These are phyloP conservation scores for Phytophthora fragariaefolia DNA, from an alignment of 352 stramenopile genomes.

Conservation along the genomic window DNA sequence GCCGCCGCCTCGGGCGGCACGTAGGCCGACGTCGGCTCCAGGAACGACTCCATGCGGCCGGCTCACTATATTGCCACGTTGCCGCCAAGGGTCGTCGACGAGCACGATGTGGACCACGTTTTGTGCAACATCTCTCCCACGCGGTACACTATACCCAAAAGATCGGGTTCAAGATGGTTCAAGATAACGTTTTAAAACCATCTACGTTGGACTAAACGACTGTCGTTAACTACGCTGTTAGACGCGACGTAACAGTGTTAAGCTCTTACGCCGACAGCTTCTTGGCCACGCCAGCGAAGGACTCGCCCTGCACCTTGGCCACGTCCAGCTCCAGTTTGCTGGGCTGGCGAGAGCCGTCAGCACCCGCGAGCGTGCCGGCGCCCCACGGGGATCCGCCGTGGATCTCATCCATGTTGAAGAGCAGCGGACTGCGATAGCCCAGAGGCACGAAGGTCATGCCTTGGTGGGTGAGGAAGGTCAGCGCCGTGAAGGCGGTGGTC, in stretches of 20 bases:
- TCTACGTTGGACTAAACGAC: too few relatives aligned
- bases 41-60: constrained; percentile 44
- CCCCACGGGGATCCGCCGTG: constrained; percentile 86
- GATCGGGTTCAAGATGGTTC: neutral
- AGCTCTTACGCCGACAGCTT: constrained; percentile 65
- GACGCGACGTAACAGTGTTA: neutral
- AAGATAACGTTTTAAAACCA: too few relatives aligned
- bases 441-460: constrained; percentile 92
- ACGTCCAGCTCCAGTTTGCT: constrained; percentile 83
- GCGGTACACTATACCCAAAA: neutral
- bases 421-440: constrained; percentile 66
- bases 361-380: constrained; percentile 81
- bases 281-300: constrained; percentile 84
- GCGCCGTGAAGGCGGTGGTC: constrained; percentile 79
- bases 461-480: constrained; percentile 92
- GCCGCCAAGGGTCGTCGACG: neutral
- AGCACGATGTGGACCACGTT: neutral
- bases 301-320: constrained; percentile 81
- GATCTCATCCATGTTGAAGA: constrained; percentile 84
- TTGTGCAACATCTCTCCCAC: constrained; percentile 11
- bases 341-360: constrained; percentile 83
- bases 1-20: constrained; percentile 56
- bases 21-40: constrained; percentile 57
- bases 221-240: neutral
- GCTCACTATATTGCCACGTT: too few relatives aligned